Evolutionary conservation across 2,329 filamentous ascomycete genomes (phyloP).

Genomic region (Monosporascus sp.): DNA sequence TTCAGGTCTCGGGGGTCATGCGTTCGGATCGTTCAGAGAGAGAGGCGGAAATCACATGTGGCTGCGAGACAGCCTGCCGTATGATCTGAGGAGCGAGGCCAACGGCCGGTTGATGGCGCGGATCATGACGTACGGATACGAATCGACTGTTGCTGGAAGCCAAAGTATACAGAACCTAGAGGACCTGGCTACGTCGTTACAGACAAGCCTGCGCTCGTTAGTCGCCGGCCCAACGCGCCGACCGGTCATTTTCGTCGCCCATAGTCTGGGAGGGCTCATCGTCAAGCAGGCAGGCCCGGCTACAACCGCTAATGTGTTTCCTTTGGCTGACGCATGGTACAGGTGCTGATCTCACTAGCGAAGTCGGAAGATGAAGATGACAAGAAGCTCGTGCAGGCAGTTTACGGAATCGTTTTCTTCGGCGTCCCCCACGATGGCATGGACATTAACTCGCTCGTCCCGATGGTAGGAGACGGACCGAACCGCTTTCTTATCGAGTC

Average conservation of each 20-base stretch:
- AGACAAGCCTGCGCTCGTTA: conserved; percentile 20
- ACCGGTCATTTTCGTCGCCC: conserved; percentile 32
- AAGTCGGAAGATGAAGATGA: conserved; percentile 4
- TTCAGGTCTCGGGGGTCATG: conserved; percentile 21
- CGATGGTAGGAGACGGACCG: conserved; percentile 10
- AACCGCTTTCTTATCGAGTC: conserved; percentile 7
- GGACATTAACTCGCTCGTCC: conserved; percentile 14
- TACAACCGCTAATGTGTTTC: too few relatives aligned
- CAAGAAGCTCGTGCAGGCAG: conserved; percentile 3
- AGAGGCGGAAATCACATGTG: conserved; percentile 20
- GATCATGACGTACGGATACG: conserved; percentile 34
- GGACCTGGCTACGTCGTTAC: conserved; percentile 1
- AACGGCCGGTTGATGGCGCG: conserved; percentile 6
- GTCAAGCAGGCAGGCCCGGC: too few relatives aligned
- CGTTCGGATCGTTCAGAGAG: conserved; percentile 27
- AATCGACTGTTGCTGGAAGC: conserved; percentile 24
- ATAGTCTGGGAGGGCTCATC: conserved; percentile 36
- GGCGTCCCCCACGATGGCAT: conserved; percentile 16
- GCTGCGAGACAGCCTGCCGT: conserved; percentile 22
- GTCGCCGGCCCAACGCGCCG: conserved; percentile 15
- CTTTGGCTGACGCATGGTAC: not conserved
- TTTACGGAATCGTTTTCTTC: conserved; percentile 15
- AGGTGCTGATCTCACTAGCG: conserved; percentile 2
- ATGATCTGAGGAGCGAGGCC: conserved; percentile 8
- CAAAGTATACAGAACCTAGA: not conserved